These are phyloP conservation scores for Symmetrospora coprosmae DNA, from an alignment of 768 basidiomycete species.

Conservation along the genomic window DNA sequence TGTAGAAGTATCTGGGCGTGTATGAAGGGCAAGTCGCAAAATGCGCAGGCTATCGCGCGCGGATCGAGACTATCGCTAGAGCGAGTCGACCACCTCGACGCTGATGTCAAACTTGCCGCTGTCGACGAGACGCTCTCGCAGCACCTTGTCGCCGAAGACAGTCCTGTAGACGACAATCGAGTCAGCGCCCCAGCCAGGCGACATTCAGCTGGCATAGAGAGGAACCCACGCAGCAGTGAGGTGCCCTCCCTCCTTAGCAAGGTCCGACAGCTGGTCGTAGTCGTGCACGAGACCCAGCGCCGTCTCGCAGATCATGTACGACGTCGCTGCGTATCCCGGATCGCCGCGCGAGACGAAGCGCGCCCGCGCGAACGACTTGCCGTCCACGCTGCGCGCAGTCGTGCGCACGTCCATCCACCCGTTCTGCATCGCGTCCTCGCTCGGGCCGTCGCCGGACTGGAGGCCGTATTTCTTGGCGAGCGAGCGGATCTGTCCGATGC, in stretches of 20 bases:
- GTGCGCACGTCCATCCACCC: conserved; percentile 57
- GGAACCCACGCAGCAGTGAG: conserved; percentile 53
- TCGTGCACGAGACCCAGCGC: conserved; percentile 55
- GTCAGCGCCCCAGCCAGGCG: neutral
- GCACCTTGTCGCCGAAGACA: neutral
- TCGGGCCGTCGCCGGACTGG: conserved; percentile 50
- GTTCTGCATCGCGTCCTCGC: conserved; percentile 48
- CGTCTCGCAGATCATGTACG: conserved; percentile 59
- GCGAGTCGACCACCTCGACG: too few relatives aligned
- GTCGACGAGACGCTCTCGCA: conserved; percentile 2
- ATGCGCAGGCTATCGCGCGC: too few relatives aligned
- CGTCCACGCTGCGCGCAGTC: conserved; percentile 48
- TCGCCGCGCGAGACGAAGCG: conserved; percentile 56
- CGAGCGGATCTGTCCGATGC: neutral
- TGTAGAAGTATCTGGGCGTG: too few relatives aligned
- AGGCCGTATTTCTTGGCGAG: conserved; percentile 18
- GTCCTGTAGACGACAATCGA: neutral
- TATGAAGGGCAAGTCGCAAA: too few relatives aligned
- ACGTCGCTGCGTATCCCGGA: conserved; percentile 50
- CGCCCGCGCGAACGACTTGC: conserved; percentile 46
- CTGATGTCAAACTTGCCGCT: neutral
- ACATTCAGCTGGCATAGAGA: neutral
- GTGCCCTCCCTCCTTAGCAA: conserved; percentile 56
- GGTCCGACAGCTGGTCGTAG: conserved; percentile 45
- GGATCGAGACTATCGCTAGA: too few relatives aligned